phyloP scores from a whole-genome alignment of 2,329 filamentous ascomycete species.

The Xylariales sp. region DNA sequence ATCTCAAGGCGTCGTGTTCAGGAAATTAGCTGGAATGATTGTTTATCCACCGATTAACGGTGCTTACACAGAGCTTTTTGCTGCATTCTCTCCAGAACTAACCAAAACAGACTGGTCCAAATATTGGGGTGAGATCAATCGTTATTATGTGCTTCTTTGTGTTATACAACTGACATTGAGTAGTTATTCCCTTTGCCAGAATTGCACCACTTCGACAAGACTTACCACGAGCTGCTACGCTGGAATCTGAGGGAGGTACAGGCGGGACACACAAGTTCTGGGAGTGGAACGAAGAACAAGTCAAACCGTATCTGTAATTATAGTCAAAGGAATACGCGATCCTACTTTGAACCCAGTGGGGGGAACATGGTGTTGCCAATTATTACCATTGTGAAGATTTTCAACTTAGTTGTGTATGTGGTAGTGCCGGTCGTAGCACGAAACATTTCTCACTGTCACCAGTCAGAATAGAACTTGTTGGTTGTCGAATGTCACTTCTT shows the following conservation, averaged over 20 bases:
- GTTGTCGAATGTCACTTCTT: too few species aligned
- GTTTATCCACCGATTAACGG: neutral
- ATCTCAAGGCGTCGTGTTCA: slow-evolving; percentile 2
- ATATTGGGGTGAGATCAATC: slow-evolving; percentile 1
- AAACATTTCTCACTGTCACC: too few species aligned
- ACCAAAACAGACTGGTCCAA: slow-evolving; percentile 3
- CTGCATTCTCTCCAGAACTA: slow-evolving; percentile 1
- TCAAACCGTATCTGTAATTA: neutral
- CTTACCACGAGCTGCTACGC: neutral
- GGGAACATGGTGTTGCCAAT: too few species aligned
- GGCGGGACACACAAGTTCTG: slow-evolving; percentile 1
- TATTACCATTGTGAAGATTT: too few species aligned
- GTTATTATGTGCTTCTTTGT: neutral
- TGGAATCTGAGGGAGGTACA: neutral
- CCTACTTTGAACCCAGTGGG: too few species aligned
- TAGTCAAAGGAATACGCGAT: too few species aligned
- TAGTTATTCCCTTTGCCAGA: slow-evolving; percentile 3
- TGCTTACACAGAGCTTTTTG: slow-evolving; percentile 3
- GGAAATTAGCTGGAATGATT: neutral
- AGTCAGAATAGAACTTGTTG: too few species aligned
- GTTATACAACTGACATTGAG: neutral
- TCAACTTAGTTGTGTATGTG: too few species aligned
- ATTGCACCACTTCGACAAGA: slow-evolving; percentile 1
- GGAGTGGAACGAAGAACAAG: slow-evolving; percentile 6
- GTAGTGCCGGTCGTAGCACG: too few species aligned